phyloP scores from a whole-genome alignment of 352 stramenopile species.

The Globisporangium spiculum region DNA sequence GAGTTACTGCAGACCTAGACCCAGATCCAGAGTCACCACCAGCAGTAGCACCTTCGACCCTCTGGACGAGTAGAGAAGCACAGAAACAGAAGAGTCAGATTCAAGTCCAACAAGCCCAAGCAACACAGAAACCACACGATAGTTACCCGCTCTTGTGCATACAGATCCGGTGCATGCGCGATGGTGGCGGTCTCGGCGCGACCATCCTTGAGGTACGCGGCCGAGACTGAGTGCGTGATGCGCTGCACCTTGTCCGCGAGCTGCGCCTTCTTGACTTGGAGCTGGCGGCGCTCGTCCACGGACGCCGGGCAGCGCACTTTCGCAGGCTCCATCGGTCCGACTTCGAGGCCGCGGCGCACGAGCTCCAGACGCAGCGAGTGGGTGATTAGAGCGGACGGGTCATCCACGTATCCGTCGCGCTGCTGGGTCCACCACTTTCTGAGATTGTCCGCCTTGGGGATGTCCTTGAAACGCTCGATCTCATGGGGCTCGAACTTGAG shows the following conservation, averaged over 20 bases:
- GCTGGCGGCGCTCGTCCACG: conserved; percentile 31
- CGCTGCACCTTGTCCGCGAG: conserved; percentile 47
- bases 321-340: conserved; percentile 44
- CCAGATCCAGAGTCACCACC: neutral
- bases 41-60: conserved; percentile 1
- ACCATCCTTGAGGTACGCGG: conserved; percentile 25
- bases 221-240: conserved; percentile 30
- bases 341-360: conserved; percentile 21
- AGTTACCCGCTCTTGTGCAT: conserved; percentile 37
- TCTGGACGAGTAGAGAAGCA: neutral
- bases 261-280: conserved; percentile 31
- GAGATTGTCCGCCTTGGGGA: conserved; percentile 44
- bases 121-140: neutral
- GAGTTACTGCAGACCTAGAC: neutral
- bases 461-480: conserved; percentile 45
- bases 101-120: neutral
- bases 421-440: conserved; percentile 53
- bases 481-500: conserved; percentile 56
- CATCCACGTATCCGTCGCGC: conserved; percentile 51
- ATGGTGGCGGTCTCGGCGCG: conserved; percentile 21
- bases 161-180: conserved; percentile 32
- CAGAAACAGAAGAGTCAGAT: neutral
- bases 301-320: conserved; percentile 39
- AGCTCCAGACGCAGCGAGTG: conserved; percentile 52
- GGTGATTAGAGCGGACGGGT: conserved; percentile 35